Conservation (phyloP, 805 yeast species). For the Sugiyamaella mastotermitis region DNA sequence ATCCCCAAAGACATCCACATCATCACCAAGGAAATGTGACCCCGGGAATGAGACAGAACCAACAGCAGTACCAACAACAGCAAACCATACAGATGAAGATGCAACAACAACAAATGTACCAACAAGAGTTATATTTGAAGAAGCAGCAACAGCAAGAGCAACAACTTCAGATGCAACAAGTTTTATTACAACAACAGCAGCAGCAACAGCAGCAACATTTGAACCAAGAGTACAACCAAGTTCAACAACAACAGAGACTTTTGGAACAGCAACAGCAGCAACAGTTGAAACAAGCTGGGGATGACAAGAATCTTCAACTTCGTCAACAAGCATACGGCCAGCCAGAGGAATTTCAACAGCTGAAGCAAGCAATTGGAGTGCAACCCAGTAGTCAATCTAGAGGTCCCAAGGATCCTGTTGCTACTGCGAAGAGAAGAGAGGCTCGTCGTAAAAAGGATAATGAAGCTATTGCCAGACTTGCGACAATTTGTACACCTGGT, state of each 20-base stretch:
- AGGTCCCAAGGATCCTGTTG: constrained; percentile 22
- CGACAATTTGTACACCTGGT: constrained; percentile 73
- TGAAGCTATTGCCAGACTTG: constrained; percentile 63
- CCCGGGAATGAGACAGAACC: constrained; percentile 32
- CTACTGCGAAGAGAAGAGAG: constrained; percentile 50
- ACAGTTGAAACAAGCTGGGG: constrained; percentile 1
- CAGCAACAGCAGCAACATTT: constrained; percentile 8
- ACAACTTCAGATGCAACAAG: constrained; percentile 10
- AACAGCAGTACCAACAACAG: constrained; percentile 32
- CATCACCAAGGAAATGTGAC: constrained; percentile 23
- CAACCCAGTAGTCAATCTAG: constrained; percentile 13
- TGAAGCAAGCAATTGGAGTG: constrained; percentile 23
- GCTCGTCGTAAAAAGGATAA: constrained; percentile 67
- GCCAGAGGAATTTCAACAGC: constrained; percentile 22
- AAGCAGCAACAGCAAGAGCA: constrained; percentile 13
- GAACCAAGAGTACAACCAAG: constrained; percentile 7
- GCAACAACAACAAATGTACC: constrained; percentile 21
- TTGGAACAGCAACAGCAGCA: constrained; percentile 7
- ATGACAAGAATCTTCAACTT: constrained; percentile 1
- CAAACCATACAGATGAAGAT: constrained; percentile 23
- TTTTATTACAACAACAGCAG: constrained; percentile 7
- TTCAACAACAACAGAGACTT: constrained; percentile 4
- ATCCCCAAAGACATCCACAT: constrained; percentile 19
- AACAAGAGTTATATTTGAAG: constrained; percentile 15
- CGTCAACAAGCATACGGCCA: constrained; percentile 15